Conservation (phyloP, 345 rosid species). For the Brassica nigra region DNA sequence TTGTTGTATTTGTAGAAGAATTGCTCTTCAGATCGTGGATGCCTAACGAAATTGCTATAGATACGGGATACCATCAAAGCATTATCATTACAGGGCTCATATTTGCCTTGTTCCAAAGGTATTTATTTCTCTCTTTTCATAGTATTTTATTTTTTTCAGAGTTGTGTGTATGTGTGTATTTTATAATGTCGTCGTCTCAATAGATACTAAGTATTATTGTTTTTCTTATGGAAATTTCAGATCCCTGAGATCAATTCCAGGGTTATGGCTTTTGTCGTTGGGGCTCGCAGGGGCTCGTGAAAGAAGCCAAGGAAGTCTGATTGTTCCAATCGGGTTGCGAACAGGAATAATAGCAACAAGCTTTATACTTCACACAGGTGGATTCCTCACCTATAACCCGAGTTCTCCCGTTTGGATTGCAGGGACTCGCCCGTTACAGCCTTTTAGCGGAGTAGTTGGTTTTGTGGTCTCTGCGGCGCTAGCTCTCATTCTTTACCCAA, state of each 20-base stretch:
- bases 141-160: not conserved
- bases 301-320: constrained; percentile 62
- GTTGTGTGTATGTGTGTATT: not conserved
- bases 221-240: constrained; percentile 45
- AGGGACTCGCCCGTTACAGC: constrained; percentile 68
- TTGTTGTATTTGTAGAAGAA: constrained; percentile 79
- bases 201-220: not conserved
- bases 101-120: constrained; percentile 82
- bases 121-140: constrained; percentile 4
- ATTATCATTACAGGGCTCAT: constrained; percentile 73
- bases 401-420: constrained; percentile 62
- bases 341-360: constrained; percentile 71
- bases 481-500: constrained; percentile 66
- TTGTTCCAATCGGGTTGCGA: constrained; percentile 68
- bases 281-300: constrained; percentile 66
- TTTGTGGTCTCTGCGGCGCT: constrained; percentile 52
- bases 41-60: constrained; percentile 74
- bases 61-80: constrained; percentile 76
- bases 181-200: not conserved
- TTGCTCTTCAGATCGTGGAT: constrained; percentile 87
- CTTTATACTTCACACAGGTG: constrained; percentile 64
- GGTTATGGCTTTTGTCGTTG: constrained; percentile 75
- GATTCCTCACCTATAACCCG: constrained; percentile 52
- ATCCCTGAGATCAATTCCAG: constrained; percentile 70
- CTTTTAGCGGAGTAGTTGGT: constrained; percentile 82